phyloP scores from a whole-genome alignment of 1,284 basidiomycete genomes.

The Ustilago vetiveriae region DNA sequence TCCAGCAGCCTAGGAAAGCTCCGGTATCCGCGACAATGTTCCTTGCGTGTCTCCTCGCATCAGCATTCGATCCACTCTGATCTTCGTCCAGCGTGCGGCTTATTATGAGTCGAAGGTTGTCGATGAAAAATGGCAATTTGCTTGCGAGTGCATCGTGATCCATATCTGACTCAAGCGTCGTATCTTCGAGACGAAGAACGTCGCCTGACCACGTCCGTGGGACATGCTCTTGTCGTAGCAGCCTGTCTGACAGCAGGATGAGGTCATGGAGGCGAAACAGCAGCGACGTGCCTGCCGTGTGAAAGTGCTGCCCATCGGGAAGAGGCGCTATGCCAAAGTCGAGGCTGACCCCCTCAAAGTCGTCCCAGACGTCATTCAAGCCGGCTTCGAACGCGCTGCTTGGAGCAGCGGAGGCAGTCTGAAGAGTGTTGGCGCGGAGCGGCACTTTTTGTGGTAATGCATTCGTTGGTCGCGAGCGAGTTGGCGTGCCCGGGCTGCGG shows the following conservation, averaged over 20 bases:
- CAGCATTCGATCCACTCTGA: not conserved
- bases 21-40: constrained; percentile 24
- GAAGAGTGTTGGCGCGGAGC: not conserved
- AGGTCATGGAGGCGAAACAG: constrained; percentile 21
- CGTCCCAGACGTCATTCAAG: constrained; percentile 33
- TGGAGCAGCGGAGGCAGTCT: not conserved
- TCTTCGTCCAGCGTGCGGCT: constrained; percentile 8
- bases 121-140: constrained; percentile 21
- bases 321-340: constrained; percentile 59
- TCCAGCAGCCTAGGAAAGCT: constrained; percentile 29
- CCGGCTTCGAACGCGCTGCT: not conserved
- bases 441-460: not conserved
- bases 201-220: constrained; percentile 21
- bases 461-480: constrained; percentile 5
- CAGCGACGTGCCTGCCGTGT: constrained; percentile 1
- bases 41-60: constrained; percentile 3
- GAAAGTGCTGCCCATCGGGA: constrained; percentile 8
- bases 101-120: constrained; percentile 24
- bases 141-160: constrained; percentile 16
- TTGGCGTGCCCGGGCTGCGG: constrained; percentile 24
- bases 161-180: constrained; percentile 24
- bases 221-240: constrained; percentile 16
- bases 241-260: constrained; percentile 20
- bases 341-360: constrained; percentile 47
- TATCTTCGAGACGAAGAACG: constrained; percentile 37